phyloP scores from a whole-genome alignment of 2,329 filamentous ascomycete genomes.

The Chaetomium sp. region DNA sequence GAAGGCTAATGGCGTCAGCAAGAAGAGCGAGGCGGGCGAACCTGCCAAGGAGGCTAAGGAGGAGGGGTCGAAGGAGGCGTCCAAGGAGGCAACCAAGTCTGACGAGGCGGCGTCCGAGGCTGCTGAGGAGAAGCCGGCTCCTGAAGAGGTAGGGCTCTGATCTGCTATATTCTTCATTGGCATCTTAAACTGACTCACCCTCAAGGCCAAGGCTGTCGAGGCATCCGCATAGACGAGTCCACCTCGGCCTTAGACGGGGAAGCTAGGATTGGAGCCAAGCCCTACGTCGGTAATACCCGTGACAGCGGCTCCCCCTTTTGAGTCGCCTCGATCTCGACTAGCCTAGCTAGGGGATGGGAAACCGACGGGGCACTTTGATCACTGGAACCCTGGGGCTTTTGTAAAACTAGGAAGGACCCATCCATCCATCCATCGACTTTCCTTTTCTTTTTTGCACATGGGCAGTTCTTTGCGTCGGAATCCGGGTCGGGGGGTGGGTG shows the following conservation, averaged over 20 bases:
- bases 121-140: slow-evolving; percentile 39
- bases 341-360: neutral
- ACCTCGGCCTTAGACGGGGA: neutral
- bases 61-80: slow-evolving; percentile 37
- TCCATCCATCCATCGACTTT: slow-evolving; percentile 5
- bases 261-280: neutral
- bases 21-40: slow-evolving; percentile 40
- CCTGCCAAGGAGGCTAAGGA: slow-evolving; percentile 41
- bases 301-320: neutral
- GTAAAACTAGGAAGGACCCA: slow-evolving; percentile 18
- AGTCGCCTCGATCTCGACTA: neutral
- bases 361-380: neutral
- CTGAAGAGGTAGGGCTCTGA: slow-evolving; percentile 42
- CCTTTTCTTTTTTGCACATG: slow-evolving; percentile 12
- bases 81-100: slow-evolving; percentile 44
- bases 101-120: slow-evolving; percentile 32
- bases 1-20: slow-evolving; percentile 47
- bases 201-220: slow-evolving; percentile 41
- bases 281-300: neutral
- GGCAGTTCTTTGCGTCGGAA: slow-evolving; percentile 17
- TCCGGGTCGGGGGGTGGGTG: slow-evolving; percentile 18
- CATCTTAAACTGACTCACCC: slow-evolving; percentile 6
- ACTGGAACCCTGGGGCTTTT: slow-evolving; percentile 6
- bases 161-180: neutral
- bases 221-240: slow-evolving; percentile 40